These are phyloP conservation scores for Chernovozyma sophiae-reginae DNA, from an alignment of 1,139 yeast species.

Conservation along the genomic window DNA sequence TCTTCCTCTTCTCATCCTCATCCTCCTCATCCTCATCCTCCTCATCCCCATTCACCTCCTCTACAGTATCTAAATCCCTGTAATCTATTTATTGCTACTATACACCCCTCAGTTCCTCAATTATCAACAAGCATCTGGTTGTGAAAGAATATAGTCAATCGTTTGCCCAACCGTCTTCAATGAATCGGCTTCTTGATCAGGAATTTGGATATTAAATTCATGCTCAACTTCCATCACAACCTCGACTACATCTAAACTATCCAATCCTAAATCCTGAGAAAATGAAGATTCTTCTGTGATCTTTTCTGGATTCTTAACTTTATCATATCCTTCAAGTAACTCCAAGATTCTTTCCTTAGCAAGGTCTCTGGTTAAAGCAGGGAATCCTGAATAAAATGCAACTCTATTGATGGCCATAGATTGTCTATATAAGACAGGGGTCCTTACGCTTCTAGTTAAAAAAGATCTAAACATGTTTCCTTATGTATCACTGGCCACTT, in stretches of 20 bases:
- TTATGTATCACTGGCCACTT: no score
- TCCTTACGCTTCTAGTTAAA: conserved; percentile 26
- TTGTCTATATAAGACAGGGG: conserved; percentile 15
- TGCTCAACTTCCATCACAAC: conserved; percentile 87
- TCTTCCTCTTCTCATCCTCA: no score
- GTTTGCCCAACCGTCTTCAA: conserved; percentile 84
- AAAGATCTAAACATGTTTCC: conserved; percentile 33
- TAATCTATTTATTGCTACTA: no score
- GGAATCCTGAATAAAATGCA: conserved; percentile 59
- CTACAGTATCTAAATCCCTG: no score
- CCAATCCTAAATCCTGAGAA: conserved; percentile 75
- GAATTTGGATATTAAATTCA: conserved; percentile 75
- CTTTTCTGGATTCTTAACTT: conserved; percentile 46
- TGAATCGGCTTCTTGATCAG: conserved; percentile 81
- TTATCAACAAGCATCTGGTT: conserved; percentile 71
- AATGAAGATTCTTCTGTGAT: conserved; percentile 61
- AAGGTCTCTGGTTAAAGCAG: conserved; percentile 63
- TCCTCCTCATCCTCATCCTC: no score
- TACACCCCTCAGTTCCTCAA: no score
- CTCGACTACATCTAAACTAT: conserved; percentile 84
- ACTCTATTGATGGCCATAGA: conserved; percentile 14
- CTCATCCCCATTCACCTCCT: no score
- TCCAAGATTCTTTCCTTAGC: conserved; percentile 75
- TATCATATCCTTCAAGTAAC: conserved; percentile 76
- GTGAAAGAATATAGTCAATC: conserved; percentile 66